Evolutionary conservation across 2,329 filamentous ascomycete genomes (phyloP), one percentile per base, ranked within the genome.

Genomic region (Malbranchea cinnamomea): DNA sequence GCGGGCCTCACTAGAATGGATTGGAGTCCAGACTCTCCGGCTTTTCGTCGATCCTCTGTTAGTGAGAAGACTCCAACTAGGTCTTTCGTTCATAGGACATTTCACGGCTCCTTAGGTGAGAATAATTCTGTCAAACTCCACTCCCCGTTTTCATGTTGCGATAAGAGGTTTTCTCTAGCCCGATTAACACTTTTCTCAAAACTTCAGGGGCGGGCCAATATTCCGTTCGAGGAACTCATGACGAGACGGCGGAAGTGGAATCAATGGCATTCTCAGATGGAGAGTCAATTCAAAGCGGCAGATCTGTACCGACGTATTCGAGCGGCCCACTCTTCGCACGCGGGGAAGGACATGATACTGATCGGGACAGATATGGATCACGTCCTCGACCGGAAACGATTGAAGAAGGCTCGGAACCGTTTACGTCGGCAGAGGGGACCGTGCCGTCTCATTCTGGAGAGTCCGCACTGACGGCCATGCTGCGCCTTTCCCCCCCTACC

Each of bases 231-330:
- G 79, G 74, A 40, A 78, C 93, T 23, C 77, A 84, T 39, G 77
- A 89, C 54, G 78, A 89, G 48, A 91, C 84, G 2, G 81, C 83
- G 30, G 82, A 92, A 54, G 65, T 93, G 33, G 84, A 84, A 24
- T 82, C 72, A 11, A 83, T 85, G 49, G 75, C 82, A 28, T 67
- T 93, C 16, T 76, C 76, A 22, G 72, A 79, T 32, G 37, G 32
- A 8, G 43, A 42, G 15, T 37, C 37, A 16, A 31, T 36, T 12
- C 32, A 52, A 23, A 49, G 49, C 36, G 43, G 41, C 25, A 40
- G 38, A 12, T 43, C 47, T 15, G 14, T 11, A 23, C 18, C 23
- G 26, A 19, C 11, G 13, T 18, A 13, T 20, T 22, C 9, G 26
- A 30, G 8, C 22, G 17, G 13, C 21, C 25, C 12, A 20, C 31